Conservation (phyloP, 2,329 filamentous ascomycete genomes). For the Teratosphaeriaceae sp. region DNA sequence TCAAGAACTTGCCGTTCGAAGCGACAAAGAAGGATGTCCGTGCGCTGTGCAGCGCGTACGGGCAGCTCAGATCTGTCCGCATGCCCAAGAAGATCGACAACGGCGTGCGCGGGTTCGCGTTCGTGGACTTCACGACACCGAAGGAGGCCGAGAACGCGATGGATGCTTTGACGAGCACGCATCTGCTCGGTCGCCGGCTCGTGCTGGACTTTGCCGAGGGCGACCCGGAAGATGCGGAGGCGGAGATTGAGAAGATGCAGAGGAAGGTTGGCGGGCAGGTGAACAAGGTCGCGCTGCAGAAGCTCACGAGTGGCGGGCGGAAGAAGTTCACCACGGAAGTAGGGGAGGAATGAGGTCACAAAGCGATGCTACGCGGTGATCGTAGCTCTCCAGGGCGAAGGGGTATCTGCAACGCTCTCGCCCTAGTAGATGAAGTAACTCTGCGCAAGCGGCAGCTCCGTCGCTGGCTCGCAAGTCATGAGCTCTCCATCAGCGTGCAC, state of each 20-base stretch:
- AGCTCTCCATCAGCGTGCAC: constrained; percentile 77
- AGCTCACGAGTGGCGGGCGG: constrained; percentile 74
- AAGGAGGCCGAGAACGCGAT: constrained; percentile 88
- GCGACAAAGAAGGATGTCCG: constrained; percentile 88
- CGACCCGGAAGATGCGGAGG: constrained; percentile 85
- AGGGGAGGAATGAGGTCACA: constrained; percentile 18
- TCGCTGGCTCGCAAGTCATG: constrained; percentile 67
- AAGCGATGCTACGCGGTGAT: too few species aligned
- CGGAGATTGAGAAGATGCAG: constrained; percentile 95
- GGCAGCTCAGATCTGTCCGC: constrained; percentile 84
- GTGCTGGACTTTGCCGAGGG: constrained; percentile 88
- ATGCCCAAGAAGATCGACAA: constrained; percentile 93
- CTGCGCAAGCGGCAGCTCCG: constrained; percentile 68
- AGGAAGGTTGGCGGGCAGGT: constrained; percentile 88
- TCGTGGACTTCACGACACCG: constrained; percentile 89
- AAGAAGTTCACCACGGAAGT: constrained; percentile 63
- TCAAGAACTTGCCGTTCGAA: constrained; percentile 98
- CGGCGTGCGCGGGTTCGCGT: constrained; percentile 85
- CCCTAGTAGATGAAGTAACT: constrained; percentile 59
- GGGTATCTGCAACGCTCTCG: neutral
- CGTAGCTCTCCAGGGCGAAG: neutral
- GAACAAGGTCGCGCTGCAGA: constrained; percentile 84
- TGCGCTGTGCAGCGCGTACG: constrained; percentile 79
- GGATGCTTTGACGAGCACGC: constrained; percentile 84
- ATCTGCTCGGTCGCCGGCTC: constrained; percentile 81